Base-by-base conservation (phyloP, 208 protist species). In the Trypanosoma mega region DNA sequence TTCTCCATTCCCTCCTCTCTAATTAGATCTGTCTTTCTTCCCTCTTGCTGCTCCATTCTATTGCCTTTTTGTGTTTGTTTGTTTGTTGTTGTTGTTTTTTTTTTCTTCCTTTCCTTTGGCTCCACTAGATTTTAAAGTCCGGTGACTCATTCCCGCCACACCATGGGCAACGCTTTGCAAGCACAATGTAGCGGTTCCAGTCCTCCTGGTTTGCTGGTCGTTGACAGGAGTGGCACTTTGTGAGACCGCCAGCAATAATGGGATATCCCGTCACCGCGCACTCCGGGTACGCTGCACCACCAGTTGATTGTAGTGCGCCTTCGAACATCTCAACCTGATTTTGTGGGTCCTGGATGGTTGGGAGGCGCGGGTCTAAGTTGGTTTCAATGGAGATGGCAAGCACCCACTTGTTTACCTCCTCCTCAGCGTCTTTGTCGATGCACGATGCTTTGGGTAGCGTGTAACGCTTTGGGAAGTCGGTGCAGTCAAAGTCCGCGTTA, bases 191-290 rank as follows among this genome's bases (percentile, higher is more conserved):
- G 59, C 78, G 77, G 60, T 94, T 97, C 94, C 94, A 98, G 71
- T 97, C 91, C 9, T 83, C 90, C 72, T 93, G 87, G 60, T 82
- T 85, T 5, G 94, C 92, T 18, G 80, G 43, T 0, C 85, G 90
- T 44, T 93, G 79, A 71, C 92, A 97, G 16, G 63, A 63, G 7
- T 55, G 51, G 49, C 92, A 97, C 41, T 70, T 65, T 21, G 85
- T 79, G 2, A 96, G 48, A 1, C 74, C 83, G 16, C 74, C 82
- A 29, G 72, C 72, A 2, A 95, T 49, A 45, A 97, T 78, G 3
- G 92, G 90, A 63, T 96, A 97, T 11, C 94, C 93, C 7, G 86
- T 94, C 21, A 97, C 80, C 11, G 92, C 87, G 52, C 95, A 98
- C 51, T 87, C 71, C 3, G 87, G 82, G 71, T 82, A 94, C 16